These are phyloP conservation scores for Macrophomina tecta DNA, from an alignment of 2,329 filamentous ascomycete species.

Conservation along the genomic window DNA sequence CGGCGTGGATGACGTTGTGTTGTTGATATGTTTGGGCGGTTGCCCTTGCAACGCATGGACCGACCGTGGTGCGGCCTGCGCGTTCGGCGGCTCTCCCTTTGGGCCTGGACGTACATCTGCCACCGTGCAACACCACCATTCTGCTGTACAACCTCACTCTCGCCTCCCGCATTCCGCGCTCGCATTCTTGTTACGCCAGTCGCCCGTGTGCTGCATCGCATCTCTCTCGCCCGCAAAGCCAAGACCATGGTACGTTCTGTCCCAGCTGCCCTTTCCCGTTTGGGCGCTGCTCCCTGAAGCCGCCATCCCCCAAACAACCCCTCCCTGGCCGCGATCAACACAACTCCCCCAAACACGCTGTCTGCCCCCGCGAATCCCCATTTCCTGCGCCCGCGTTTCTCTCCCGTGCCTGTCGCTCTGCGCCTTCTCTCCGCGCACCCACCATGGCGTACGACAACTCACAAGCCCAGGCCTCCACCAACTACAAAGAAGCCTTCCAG, in stretches of 20 bases:
- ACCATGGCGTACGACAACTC: conserved; percentile 30
- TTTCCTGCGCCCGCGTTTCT: background rate
- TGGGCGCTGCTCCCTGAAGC: conserved; percentile 8
- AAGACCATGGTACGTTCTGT: conserved; percentile 18
- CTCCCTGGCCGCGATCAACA: conserved; percentile 12
- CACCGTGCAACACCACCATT: conserved; percentile 16
- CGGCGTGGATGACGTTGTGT: conserved; percentile 4
- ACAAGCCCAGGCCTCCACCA: conserved; percentile 72
- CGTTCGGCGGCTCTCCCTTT: conserved; percentile 3
- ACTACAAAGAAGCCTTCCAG: conserved; percentile 99
- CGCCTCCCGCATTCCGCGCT: conserved; percentile 8
- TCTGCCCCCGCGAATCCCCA: background rate
- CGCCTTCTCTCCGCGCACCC: background rate
- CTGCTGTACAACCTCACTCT: conserved; percentile 18
- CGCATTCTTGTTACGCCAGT: background rate
- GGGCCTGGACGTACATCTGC: conserved; percentile 11
- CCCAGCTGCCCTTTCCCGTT: conserved; percentile 13
- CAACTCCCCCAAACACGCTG: background rate
- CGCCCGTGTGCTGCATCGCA: background rate
- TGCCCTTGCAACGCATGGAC: conserved; percentile 17
- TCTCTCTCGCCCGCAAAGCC: background rate
- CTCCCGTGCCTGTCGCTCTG: background rate
- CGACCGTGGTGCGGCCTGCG: conserved; percentile 1
- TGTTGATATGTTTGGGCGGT: background rate
- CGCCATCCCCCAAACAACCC: conserved; percentile 26